Base-by-base conservation (phyloP, 202 grass and related monocot species). In the Thinopyrum obtusiflorum region DNA sequence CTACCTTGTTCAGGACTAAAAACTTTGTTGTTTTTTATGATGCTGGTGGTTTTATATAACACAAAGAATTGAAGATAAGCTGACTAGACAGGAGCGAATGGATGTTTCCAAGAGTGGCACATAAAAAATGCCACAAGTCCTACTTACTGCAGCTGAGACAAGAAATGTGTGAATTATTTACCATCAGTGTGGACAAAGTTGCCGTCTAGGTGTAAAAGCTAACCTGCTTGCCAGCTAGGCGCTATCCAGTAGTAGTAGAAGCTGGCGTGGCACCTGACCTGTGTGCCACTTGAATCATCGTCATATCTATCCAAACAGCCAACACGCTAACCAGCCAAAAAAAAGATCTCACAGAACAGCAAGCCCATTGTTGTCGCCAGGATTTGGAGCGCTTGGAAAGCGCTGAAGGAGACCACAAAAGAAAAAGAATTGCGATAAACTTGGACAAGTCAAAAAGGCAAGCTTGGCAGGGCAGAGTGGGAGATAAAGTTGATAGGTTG, bases 381-480 rank as follows among this genome's bases (percentile, higher is more conserved):
- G 89, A 91, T 90, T 77, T 90, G 77, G 63, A 65, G 80, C 63
- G 39, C 89, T 42, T 26, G 39, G 36, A 80, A 84, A 79, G 84
- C 3, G 37, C 29, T 37, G 76, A 90, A 61, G 70, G 12, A 46
- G 66, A 77, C 53, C 77, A 78, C 2, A 15, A 36, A 81, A 37
- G 77, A 72, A 73, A 28, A 77, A 29, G 77, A 72, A 78, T 49
- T 9, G 59, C 17, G 89, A 88, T 88, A 91, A 85, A 88, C 82
- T 39, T 82, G 49, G 46, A 65, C 82, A 82, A 85, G 86, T 88
- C 57, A 88, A 88, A 82, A 91, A 73, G 65, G 42, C 11, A 15
- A 78, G 57, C 82, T 84, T 88, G 86, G 82, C 86, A 73, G 6
- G 1, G 40, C 2, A 1, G 85, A 90, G 78, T 88, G 86, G 82